Evolutionary conservation across 2,329 filamentous ascomycete species (phyloP).

Genomic region (Fusarium brevicatenulatum): DNA sequence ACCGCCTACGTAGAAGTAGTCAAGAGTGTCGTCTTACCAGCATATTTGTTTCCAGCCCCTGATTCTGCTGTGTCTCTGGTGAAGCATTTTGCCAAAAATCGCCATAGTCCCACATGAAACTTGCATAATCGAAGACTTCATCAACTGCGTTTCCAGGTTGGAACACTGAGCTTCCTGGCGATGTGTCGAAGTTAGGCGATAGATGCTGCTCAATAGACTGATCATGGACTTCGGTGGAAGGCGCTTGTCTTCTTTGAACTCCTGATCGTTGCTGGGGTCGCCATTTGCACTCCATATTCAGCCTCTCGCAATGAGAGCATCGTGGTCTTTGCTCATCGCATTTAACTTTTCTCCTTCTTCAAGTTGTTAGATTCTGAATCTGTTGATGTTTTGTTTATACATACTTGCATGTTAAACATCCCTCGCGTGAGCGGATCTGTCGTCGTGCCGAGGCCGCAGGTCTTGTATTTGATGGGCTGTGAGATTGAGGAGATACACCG

Average conservation of each 20-base stretch:
- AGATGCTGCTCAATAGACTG: slow-evolving; percentile 32
- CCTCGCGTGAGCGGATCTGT: slow-evolving; percentile 45
- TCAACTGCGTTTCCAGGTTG: slow-evolving; percentile 50
- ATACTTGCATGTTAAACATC: slow-evolving; percentile 58
- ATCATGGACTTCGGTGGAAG: slow-evolving; percentile 3
- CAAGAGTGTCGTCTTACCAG: slow-evolving; percentile 22
- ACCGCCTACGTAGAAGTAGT: not conserved
- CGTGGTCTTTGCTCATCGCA: slow-evolving; percentile 62
- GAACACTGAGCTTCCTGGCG: slow-evolving; percentile 41
- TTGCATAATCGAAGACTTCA: slow-evolving; percentile 59
- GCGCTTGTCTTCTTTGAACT: slow-evolving; percentile 29
- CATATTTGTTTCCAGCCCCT: slow-evolving; percentile 39
- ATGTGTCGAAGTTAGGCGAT: slow-evolving; percentile 45
- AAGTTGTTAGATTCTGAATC: not conserved
- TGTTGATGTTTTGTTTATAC: slow-evolving; percentile 6
- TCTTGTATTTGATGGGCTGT: slow-evolving; percentile 17
- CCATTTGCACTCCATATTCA: slow-evolving; percentile 64
- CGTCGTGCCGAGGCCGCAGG: slow-evolving; percentile 33
- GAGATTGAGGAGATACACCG: slow-evolving; percentile 13
- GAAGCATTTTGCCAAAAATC: slow-evolving; percentile 50
- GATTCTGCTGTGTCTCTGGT: slow-evolving; percentile 39
- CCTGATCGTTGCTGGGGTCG: slow-evolving; percentile 48
- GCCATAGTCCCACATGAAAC: slow-evolving; percentile 59
- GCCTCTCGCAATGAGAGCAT: slow-evolving; percentile 62
- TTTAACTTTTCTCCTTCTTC: slow-evolving; percentile 59